phyloP scores from a whole-genome alignment of 768 basidiomycete genomes.

The Pseudohyphozyma bogoriensis region DNA sequence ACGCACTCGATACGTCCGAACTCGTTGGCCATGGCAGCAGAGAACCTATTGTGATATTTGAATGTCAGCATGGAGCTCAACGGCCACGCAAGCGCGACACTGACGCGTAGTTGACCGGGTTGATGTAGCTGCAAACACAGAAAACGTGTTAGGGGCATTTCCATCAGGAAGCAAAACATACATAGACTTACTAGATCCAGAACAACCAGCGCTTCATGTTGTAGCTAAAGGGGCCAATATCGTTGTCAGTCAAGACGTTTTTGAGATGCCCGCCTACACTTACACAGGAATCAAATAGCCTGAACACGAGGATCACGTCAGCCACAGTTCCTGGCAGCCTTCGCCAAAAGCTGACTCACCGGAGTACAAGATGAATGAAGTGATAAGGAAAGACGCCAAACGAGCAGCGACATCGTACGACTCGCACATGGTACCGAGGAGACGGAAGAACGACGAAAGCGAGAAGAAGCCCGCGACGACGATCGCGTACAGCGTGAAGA shows the following conservation, averaged over 20 bases:
- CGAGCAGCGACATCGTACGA: constrained; percentile 2
- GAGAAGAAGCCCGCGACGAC: constrained; percentile 25
- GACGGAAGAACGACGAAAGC: constrained; percentile 28
- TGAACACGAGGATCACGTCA: background rate
- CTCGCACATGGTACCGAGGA: constrained; percentile 3
- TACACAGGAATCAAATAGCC: constrained; percentile 20
- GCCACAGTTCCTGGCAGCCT: rapidly evolving
- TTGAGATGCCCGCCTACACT: background rate
- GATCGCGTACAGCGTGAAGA: constrained; percentile 45
- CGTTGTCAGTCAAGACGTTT: background rate
- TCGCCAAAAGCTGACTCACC: background rate
- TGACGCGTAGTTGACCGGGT: constrained; percentile 27
- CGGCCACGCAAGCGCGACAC: constrained; percentile 8
- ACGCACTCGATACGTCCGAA: constrained; percentile 10
- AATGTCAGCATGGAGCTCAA: background rate
- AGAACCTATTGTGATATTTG: background rate
- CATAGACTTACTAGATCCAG: constrained; percentile 23
- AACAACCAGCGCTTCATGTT: constrained; percentile 17
- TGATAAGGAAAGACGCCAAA: background rate
- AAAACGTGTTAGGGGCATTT: background rate
- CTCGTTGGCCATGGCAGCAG: constrained; percentile 25
- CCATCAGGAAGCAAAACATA: background rate
- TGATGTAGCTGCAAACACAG: background rate
- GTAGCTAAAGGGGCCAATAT: background rate
- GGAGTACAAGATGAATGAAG: constrained; percentile 5